Percentiles rank a stretch among this genome's conserved stretches.
phyloP scores from a whole-genome alignment of 495 filamentous ascomycete species.

The Astrothelium subdiscretum region DNA sequence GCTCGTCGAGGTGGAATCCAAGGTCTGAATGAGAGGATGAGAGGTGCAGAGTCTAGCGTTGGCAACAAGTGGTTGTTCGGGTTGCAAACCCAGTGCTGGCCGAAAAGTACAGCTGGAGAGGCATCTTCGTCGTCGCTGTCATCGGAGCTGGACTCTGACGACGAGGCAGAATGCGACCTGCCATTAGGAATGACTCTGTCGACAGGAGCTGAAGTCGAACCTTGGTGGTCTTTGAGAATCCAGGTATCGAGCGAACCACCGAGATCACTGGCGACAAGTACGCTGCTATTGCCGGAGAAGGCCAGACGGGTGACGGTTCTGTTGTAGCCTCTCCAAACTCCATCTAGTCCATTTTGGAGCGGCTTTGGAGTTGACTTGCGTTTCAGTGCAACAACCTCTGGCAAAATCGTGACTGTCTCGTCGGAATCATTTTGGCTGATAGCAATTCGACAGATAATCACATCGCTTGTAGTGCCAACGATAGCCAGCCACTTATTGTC shows the following conservation, averaged over 20 bases:
- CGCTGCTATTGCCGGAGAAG: conserved; percentile 71
- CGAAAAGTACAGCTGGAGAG: conserved; percentile 18
- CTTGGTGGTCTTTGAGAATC: conserved; percentile 49
- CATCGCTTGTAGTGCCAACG: conserved; percentile 39
- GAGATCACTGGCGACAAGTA: conserved; percentile 68
- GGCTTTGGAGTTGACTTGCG: conserved; percentile 42
- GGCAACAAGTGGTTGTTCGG: conserved; percentile 61
- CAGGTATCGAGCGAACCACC: conserved; percentile 82
- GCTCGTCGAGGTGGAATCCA: conserved; percentile 21
- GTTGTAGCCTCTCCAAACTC: conserved; percentile 67
- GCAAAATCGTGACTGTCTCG: conserved; percentile 34
- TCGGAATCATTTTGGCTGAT: conserved; percentile 25
- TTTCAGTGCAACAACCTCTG: conserved; percentile 40
- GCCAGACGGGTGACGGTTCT: conserved; percentile 58
- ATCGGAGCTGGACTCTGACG: conserved; percentile 37
- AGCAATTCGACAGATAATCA: conserved; percentile 37
- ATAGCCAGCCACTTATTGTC: conserved; percentile 46
- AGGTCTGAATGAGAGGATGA: conserved; percentile 67
- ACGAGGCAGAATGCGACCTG: conserved; percentile 25
- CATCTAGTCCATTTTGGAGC: conserved; percentile 37
- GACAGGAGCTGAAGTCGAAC: conserved; percentile 25
- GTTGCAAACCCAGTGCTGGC: conserved; percentile 54
- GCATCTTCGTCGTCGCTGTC: conserved; percentile 25
- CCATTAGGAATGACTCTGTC: conserved; percentile 2
- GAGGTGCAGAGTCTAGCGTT: conserved; percentile 56